These are phyloP conservation scores for Suhomyces panamericanus DNA, from an alignment of 1,139 yeast genomes.

Conservation along the genomic window DNA sequence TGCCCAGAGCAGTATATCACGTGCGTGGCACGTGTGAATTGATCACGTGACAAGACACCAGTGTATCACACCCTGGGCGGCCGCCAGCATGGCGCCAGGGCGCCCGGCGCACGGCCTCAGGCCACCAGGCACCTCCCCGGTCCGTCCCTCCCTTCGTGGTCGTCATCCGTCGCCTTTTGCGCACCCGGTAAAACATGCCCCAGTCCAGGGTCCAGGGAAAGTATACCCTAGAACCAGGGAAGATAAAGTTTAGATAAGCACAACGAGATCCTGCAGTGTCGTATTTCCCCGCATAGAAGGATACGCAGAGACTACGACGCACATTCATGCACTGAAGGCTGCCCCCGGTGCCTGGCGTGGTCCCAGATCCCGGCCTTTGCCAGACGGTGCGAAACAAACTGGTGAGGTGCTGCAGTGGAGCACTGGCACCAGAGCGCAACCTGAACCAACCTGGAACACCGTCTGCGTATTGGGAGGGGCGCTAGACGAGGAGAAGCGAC, in stretches of 20 bases:
- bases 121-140: too few species aligned
- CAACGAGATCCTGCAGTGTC: constrained; percentile 6
- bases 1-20: too few species aligned
- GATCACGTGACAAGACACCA: too few species aligned
- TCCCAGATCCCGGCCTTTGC: background rate
- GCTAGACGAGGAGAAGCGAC: background rate
- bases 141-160: too few species aligned
- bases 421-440: background rate
- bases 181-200: constrained; percentile 7
- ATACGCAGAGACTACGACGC: background rate
- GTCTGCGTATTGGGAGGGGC: too few species aligned
- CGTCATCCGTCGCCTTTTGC: too few species aligned
- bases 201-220: background rate
- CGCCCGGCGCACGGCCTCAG: too few species aligned
- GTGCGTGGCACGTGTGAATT: too few species aligned
- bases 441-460: background rate
- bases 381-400: background rate
- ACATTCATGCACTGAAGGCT: background rate
- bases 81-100: too few species aligned
- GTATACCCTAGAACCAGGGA: constrained; percentile 1
- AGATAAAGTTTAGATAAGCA: constrained; percentile 6
- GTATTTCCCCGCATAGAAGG: constrained; percentile 7
- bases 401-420: background rate
- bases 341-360: background rate
- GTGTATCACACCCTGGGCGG: too few species aligned